Percentiles rank a stretch among this genome's conserved stretches.
Evolutionary conservation across 1,284 basidiomycete species (phyloP).

Genomic region (Volvariella surrecta): DNA sequence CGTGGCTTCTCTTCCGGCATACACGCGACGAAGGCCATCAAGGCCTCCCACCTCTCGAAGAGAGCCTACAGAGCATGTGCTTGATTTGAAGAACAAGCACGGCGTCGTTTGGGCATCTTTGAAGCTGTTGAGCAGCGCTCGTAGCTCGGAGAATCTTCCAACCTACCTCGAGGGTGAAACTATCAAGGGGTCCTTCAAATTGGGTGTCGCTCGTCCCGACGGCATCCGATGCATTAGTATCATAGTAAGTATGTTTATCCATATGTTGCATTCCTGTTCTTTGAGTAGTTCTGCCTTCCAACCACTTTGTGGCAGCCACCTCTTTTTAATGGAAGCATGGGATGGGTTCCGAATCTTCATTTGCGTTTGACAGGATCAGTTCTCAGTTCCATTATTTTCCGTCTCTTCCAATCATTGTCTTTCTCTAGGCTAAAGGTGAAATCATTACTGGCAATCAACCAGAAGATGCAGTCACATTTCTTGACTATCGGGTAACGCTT

Average conservation of each 20-base stretch:
- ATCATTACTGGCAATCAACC: conserved; percentile 17
- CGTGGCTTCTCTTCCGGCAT: conserved; percentile 26
- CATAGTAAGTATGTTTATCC: conserved; percentile 17
- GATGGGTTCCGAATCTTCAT: too few relatives aligned
- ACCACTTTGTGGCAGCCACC: neutral
- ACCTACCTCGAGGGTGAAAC: conserved; percentile 42
- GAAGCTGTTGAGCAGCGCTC: conserved; percentile 36
- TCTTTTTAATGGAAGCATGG: too few relatives aligned
- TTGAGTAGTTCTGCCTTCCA: neutral
- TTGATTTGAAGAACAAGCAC: conserved; percentile 29
- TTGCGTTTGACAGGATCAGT: too few relatives aligned
- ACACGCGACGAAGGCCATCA: conserved; percentile 33
- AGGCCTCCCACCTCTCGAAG: conserved; percentile 24
- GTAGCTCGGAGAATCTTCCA: conserved; percentile 34
- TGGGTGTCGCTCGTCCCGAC: conserved; percentile 35
- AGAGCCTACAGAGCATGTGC: conserved; percentile 37
- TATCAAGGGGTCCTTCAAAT: conserved; percentile 33
- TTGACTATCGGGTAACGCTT: conserved; percentile 16
- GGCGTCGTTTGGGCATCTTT: conserved; percentile 31
- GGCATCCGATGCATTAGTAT: conserved; percentile 35
- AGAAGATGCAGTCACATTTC: conserved; percentile 19
- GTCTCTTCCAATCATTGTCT: neutral
- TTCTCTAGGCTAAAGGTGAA: conserved; percentile 15
- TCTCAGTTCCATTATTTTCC: conserved; percentile 2
- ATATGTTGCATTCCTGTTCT: neutral